A percentile compares a stretch with the other conserved stretches of the same genome.
Conservation (phyloP, 2,329 filamentous ascomycete species). For the Pyrenochaeta sp. region DNA sequence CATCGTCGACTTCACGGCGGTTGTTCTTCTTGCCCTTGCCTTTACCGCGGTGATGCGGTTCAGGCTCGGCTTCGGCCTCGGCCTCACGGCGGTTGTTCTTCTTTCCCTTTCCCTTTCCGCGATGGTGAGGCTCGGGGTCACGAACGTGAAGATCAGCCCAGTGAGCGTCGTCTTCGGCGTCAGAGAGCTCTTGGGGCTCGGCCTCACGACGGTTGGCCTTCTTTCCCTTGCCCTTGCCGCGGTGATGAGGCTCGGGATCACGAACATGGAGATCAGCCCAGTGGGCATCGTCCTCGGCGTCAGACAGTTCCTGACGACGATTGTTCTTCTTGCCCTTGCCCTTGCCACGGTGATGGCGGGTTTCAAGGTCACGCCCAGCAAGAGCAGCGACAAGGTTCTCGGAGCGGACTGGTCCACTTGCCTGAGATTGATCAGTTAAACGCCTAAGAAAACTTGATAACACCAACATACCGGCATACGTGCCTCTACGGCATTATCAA, state of each 20-base stretch:
- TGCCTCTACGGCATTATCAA: slow-evolving; percentile 33
- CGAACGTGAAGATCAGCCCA: slow-evolving; percentile 18
- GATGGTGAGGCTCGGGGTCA: slow-evolving; percentile 9
- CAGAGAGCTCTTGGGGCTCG: slow-evolving; percentile 1
- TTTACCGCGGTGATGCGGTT: background rate
- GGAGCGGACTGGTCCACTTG: slow-evolving; percentile 28
- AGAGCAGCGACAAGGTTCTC: slow-evolving; percentile 31
- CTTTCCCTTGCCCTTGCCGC: slow-evolving; percentile 14
- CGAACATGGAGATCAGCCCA: slow-evolving; percentile 18
- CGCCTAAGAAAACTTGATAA: too few species aligned
- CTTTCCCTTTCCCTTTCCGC: slow-evolving; percentile 13
- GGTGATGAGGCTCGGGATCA: slow-evolving; percentile 9
- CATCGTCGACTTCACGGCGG: background rate
- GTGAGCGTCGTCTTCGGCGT: slow-evolving; percentile 13
- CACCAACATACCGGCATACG: slow-evolving; percentile 39
- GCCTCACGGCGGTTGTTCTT: slow-evolving; percentile 1
- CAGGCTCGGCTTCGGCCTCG: background rate
- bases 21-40: background rate
- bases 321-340: slow-evolving; percentile 11
- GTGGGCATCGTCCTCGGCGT: slow-evolving; percentile 13
- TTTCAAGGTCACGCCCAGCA: slow-evolving; percentile 20
- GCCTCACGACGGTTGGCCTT: background rate
- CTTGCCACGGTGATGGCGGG: slow-evolving; percentile 26
- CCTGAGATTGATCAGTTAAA: slow-evolving; percentile 23
- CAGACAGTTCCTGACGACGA: slow-evolving; percentile 7